Evolutionary conservation across 768 basidiomycete genomes (phyloP), one percentile per base, ranked within the genome.

Genomic region (Naematelia aurantialba): DNA sequence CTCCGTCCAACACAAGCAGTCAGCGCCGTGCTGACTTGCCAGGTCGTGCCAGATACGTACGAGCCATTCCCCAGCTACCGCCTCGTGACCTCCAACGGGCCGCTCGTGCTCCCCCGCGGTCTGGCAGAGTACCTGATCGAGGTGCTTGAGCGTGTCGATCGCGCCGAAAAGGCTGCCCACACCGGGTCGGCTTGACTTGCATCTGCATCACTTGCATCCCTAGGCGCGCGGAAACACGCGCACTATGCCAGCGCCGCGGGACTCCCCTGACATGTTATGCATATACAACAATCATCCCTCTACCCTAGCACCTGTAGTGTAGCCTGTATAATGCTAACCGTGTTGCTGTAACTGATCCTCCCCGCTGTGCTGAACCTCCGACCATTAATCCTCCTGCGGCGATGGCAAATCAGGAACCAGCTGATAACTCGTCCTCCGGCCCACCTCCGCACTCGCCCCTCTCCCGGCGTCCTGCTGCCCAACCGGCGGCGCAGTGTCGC

Each of bases 1-100:
- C n/a, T n/a, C n/a, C n/a, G n/a, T n/a, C n/a, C n/a, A n/a, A n/a
- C n/a, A n/a, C n/a, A n/a, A n/a, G n/a, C n/a, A n/a, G n/a, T n/a
- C n/a, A n/a, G n/a, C n/a, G n/a, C n/a, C n/a, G n/a, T n/a, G n/a
- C n/a, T n/a, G n/a, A n/a, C n/a, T n/a, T n/a, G n/a, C 4, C 56
- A 76, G 74, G 57, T 73, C 58, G 58, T 75, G 2, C 59, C 73
- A 5, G 64, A 65, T 1, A 77, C 74, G 11, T 77, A 77, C 57
- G 67, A 69, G 29, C 68, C 72, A n/a, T 47, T 70, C 46, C 76
- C 76, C 2, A 67, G 72, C 14, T 74, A 77, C 62, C 59, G 74
- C 29, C 58, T 75, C 2, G 62, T 73, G 45, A 75, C 76, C 1
- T 56, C 63, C 8, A 72, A 77, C 29, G 76, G 76, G 0, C 70